Percentiles rank a stretch among this genome's conserved stretches.
phyloP scores from a whole-genome alignment of 2,329 filamentous ascomycete species.

The Corniculantispora saksenae region DNA sequence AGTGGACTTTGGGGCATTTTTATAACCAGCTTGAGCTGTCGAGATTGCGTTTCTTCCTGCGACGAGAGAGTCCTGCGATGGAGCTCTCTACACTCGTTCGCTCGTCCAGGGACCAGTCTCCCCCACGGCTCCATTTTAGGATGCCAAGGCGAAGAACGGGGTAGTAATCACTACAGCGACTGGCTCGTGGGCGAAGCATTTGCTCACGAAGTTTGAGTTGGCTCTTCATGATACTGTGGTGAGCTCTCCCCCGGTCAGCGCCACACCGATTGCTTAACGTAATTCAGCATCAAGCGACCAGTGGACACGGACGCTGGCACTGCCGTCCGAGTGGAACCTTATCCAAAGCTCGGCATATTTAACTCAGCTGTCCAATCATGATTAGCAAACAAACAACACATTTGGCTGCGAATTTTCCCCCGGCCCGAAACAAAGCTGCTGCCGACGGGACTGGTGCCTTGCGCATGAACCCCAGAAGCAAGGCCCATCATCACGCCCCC shows the following conservation, averaged over 20 bases:
- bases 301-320: background rate
- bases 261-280: background rate
- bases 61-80: background rate
- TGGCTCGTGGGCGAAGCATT: background rate
- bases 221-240: background rate
- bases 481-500: background rate
- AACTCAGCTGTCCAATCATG: no score
- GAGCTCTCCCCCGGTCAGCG: background rate
- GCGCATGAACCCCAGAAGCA: background rate
- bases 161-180: background rate
- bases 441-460: background rate
- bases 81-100: background rate
- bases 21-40: background rate
- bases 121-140: background rate
- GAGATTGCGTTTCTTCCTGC: background rate
- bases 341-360: no score
- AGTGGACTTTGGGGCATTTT: background rate
- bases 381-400: background rate
- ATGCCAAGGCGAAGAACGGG: no score
- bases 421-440: background rate
- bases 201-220: background rate
- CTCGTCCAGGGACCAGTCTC: background rate
- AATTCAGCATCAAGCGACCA: background rate
- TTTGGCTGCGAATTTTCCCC: background rate
- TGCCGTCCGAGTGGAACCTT: no score